Percentiles rank a stretch among this genome's conserved stretches.
These are phyloP conservation scores for Penicillium bovifimosum DNA, from an alignment of 495 filamentous ascomycete genomes.

Conservation along the genomic window DNA sequence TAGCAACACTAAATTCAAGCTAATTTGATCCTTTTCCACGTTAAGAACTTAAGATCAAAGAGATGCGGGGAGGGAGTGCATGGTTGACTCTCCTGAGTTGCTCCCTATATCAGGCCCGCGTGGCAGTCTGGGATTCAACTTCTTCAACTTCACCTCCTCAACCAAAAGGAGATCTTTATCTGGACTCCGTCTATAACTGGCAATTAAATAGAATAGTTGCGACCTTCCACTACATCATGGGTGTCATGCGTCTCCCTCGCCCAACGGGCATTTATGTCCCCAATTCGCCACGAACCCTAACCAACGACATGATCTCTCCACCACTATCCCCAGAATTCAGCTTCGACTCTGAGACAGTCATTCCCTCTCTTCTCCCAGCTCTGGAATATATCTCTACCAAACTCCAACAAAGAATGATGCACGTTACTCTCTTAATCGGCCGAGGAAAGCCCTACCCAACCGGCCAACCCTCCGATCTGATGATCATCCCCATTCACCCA, in stretches of 20 bases:
- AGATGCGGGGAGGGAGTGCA: constrained; percentile 21
- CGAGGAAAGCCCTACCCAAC: constrained; percentile 43
- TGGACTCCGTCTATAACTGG: not conserved
- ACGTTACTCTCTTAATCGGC: constrained; percentile 45
- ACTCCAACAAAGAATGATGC: constrained; percentile 41
- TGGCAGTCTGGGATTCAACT: not conserved
- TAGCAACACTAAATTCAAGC: constrained; percentile 20
- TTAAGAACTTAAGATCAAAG: constrained; percentile 11
- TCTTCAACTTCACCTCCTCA: not conserved
- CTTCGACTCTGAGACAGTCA: constrained; percentile 38
- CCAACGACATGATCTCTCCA: constrained; percentile 41
- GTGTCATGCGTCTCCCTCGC: constrained; percentile 40
- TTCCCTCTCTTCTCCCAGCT: constrained; percentile 39
- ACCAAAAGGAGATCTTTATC: not conserved
- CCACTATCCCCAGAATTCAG: constrained; percentile 41
- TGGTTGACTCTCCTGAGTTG: constrained; percentile 2
- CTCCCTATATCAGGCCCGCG: constrained; percentile 15
- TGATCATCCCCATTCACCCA: constrained; percentile 41
- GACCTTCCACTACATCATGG: constrained; percentile 25
- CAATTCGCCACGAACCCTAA: constrained; percentile 33
- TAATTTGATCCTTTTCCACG: constrained; percentile 15
- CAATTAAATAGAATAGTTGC: not conserved
- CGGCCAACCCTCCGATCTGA: constrained; percentile 37
- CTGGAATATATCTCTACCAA: constrained; percentile 47
- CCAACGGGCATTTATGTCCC: constrained; percentile 39